A percentile compares a stretch with the other conserved stretches of the same genome.
Conservation (phyloP, 2,329 filamentous ascomycete genomes). For the Coniochaeta sp. region DNA sequence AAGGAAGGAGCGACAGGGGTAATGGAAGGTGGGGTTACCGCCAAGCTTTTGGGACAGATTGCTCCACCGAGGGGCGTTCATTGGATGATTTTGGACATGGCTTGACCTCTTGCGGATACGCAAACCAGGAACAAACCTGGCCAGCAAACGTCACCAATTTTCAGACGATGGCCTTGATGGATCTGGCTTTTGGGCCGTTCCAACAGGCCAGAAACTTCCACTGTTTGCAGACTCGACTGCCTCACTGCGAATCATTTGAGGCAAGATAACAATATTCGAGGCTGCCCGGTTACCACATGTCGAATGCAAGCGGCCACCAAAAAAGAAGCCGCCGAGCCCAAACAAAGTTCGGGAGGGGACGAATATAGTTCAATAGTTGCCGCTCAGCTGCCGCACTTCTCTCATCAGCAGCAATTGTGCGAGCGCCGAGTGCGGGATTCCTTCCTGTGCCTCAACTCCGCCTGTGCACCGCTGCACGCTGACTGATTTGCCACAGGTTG, state of each 20-base stretch:
- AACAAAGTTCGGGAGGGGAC: too few species aligned
- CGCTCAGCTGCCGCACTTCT: too few species aligned
- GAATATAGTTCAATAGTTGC: not conserved
- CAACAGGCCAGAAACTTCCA: not conserved
- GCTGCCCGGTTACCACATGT: too few species aligned
- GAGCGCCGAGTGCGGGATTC: too few species aligned
- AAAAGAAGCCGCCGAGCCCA: too few species aligned
- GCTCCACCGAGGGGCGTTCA: not conserved
- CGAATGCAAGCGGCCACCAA: not conserved
- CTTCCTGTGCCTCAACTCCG: not conserved
- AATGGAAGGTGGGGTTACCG: not conserved
- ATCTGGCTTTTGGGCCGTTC: not conserved
- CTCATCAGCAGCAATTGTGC: not conserved
- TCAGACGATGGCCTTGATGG: not conserved
- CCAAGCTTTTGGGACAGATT: too few species aligned
- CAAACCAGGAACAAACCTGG: not conserved
- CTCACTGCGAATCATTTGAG: not conserved
- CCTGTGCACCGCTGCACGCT: not conserved
- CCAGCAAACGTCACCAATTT: not conserved
- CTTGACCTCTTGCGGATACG: not conserved
- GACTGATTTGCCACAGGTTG: not conserved
- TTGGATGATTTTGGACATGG: not conserved
- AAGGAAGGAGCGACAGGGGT: slow-evolving; percentile 1
- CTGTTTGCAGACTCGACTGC: too few species aligned
- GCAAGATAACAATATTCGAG: too few species aligned